Evolutionary conservation across 2,329 filamentous ascomycete species (phyloP), one percentile per base, ranked within the genome.

Genomic region (Pyricularia grisea): DNA sequence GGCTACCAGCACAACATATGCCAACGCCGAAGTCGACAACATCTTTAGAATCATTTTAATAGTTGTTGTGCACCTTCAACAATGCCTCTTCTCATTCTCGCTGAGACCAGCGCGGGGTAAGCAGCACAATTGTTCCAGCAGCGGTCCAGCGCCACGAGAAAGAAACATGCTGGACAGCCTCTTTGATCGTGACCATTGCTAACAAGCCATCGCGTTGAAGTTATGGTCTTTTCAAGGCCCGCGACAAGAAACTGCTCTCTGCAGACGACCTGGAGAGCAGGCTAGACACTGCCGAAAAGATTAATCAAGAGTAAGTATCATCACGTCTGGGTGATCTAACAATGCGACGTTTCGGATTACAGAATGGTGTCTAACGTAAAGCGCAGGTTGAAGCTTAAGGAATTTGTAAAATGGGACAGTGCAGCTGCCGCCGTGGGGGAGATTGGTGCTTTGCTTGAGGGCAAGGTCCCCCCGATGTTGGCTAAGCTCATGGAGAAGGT

Each of bases 201-300:
- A 77, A 78, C 77, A 73, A 68, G 23, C n/a, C 14, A 27, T 63
- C 25, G 14, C 60, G 28, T 61, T 63, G 25, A 75, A 97, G 95
- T 80, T 98, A 98, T 84, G 95, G 94, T 81, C 88, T 99, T 80
- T 93, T 99, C 85, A 98, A 99, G 87, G 92, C 94, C 75, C 93
- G 94, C 80, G 94, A 98, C 87, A 98, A 97, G 88, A 98, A 98
- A 85, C 87, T 98, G 70, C 85, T 99, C 73, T 95, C 97, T 81
- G 90, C 91, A 77, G 91, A 94, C 81, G 89, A 94, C 77, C 81
- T 97, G 72, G 86, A 88, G 72, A 89, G 68, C 7, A 73, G 95
- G 79, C 85, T 93, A 71, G 87, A 89, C 73, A 91, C 90, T 70
- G 89, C 93, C 50, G 93, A 97, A 80, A 92, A 92, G 75, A 88